Evolutionary conservation across 192 early-diverging fungal genomes (phyloP).

Genomic region (Entomortierella lignicola): DNA sequence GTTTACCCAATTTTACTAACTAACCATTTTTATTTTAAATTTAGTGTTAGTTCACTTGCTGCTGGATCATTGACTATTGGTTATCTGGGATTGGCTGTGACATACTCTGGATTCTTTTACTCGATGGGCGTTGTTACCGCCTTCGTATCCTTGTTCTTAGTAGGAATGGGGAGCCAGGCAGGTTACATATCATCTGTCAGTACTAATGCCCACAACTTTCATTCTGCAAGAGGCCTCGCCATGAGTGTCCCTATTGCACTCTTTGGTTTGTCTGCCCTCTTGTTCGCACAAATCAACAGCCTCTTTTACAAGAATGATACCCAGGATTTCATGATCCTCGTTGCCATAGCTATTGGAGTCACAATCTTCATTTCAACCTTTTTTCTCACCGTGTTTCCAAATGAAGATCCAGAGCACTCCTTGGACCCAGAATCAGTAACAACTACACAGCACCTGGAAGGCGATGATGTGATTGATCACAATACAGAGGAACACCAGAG

Average conservation of each 20-base stretch:
- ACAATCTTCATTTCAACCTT: slow-evolving; percentile 57
- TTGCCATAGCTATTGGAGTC: slow-evolving; percentile 59
- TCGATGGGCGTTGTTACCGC: slow-evolving; percentile 48
- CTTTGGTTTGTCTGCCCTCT: slow-evolving; percentile 72
- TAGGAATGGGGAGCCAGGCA: slow-evolving; percentile 70
- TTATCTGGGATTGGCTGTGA: slow-evolving; percentile 34
- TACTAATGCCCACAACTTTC: slow-evolving; percentile 70
- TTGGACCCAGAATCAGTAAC: not conserved
- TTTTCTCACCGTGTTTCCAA: slow-evolving; percentile 27
- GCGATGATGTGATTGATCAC: not conserved
- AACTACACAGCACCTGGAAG: not conserved
- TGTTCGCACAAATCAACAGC: slow-evolving; percentile 69
- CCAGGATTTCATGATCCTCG: slow-evolving; percentile 60
- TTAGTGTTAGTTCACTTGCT: slow-evolving; percentile 26
- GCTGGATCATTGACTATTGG: slow-evolving; percentile 25
- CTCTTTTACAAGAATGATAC: slow-evolving; percentile 64
- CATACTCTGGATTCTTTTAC: slow-evolving; percentile 34
- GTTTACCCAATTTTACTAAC: too few species aligned
- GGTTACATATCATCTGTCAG: slow-evolving; percentile 72
- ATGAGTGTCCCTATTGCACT: slow-evolving; percentile 68
- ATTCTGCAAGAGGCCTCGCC: slow-evolving; percentile 64
- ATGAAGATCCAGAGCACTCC: not conserved
- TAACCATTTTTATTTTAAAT: not conserved
- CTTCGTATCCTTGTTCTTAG: slow-evolving; percentile 63
- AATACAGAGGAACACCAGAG: slow-evolving; percentile 29